Evolutionary conservation across 768 basidiomycete genomes (phyloP), one percentile per base, ranked within the genome.

Genomic region (Hysterangium stoloniferum): DNA sequence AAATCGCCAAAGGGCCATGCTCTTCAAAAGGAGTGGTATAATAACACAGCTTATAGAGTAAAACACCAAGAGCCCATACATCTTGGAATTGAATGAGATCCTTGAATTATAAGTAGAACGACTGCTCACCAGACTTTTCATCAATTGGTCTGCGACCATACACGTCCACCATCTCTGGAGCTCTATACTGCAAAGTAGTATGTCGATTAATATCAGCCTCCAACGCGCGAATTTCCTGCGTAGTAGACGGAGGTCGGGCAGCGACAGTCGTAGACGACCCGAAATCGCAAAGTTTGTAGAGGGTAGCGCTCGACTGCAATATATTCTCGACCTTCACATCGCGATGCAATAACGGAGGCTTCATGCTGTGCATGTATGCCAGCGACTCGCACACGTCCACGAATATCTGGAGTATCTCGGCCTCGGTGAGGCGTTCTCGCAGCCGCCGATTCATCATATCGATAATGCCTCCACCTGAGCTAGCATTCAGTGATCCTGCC

Each of bases 301-400:
- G 82, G 1, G 86, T 83, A 1, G 79, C 66, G 2, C 85, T 82
- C 6, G 91, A 82, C 61, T 95, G 89, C 1, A 99, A 79, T 58
- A 99, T 97, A 66, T 99, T 99, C 66, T 99, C 96, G 29, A 99
- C 94, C 68, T 99, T 99, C 62, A 99, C 79, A 68, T 99, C 96
- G 35, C 96, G 89, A 62, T 99, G 96, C 20, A 99, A 74, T 42
- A 99, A 75, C 19, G 96, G 79, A 4, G 92, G 92, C 20, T 84
- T 79, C 42, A 91, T 79, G 56, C 88, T 85, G 64, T 99, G 96
- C 96, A 99, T 98, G 54, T 80, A 86, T 4, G 91, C 94, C 19
- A 98, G 86, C 29, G 90, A 95, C 64, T 99, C 96, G 62, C 93
- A 96, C 22, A 97, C 89, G 63, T 98, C 96, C 12, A 89, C 85